phyloP scores from a whole-genome alignment of 208 protist species.

The Leishmania mexicana region DNA sequence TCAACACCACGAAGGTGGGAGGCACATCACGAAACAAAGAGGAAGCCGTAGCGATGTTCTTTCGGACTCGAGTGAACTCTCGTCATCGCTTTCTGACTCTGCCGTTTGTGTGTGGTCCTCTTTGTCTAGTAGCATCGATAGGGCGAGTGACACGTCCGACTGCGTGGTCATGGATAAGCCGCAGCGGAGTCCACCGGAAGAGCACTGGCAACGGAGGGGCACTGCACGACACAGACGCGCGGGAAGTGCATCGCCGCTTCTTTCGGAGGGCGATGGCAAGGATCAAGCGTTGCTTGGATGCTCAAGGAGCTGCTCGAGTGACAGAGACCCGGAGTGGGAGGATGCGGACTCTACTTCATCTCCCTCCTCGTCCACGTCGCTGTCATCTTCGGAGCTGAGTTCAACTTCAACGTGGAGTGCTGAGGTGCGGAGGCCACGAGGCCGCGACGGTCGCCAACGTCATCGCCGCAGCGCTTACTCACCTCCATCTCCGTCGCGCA shows the following conservation, averaged over 20 bases:
- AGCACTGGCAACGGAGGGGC: neutral
- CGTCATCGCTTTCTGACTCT: constrained; percentile 2
- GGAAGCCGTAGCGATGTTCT: neutral
- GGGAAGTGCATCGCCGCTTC: neutral
- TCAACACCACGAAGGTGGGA: neutral
- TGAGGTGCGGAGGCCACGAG: neutral
- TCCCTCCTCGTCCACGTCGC: neutral
- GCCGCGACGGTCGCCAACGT: neutral
- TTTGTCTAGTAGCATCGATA: neutral
- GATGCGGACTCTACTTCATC: constrained; percentile 3
- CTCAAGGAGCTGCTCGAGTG: neutral
- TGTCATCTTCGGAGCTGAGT: constrained; percentile 1
- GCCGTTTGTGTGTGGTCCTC: neutral
- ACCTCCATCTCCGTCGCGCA: neutral
- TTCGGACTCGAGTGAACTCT: neutral
- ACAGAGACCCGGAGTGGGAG: neutral
- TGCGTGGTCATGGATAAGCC: neutral
- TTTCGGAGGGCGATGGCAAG: neutral
- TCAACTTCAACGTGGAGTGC: neutral
- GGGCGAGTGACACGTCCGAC: neutral
- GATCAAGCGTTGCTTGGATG: neutral
- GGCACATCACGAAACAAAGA: neutral
- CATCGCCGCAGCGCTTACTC: neutral
- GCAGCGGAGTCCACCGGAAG: neutral
- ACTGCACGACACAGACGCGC: neutral